A percentile compares a stretch with the other conserved stretches of the same genome.
These are phyloP conservation scores for Ilyonectria robusta DNA, from an alignment of 2,329 filamentous ascomycete genomes.

Conservation along the genomic window DNA sequence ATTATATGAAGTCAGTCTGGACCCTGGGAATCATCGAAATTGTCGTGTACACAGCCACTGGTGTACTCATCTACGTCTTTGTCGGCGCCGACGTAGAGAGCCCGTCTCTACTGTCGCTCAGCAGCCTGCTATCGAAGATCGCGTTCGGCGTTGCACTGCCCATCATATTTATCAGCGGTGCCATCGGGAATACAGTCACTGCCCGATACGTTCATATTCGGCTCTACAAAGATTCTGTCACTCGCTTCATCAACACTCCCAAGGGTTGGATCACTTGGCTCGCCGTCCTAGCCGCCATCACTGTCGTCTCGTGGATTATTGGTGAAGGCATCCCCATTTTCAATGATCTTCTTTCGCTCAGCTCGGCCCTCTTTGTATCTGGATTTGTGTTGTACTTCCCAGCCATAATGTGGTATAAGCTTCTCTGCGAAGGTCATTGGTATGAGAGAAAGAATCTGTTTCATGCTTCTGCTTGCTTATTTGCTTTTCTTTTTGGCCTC, in stretches of 20 bases:
- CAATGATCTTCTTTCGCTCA: conserved; percentile 71
- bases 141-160: conserved; percentile 76
- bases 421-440: conserved; percentile 41
- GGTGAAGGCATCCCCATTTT: conserved; percentile 81
- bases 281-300: conserved; percentile 67
- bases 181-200: conserved; percentile 65
- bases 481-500: conserved; percentile 6
- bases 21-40: conserved; percentile 70
- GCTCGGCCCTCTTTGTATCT: conserved; percentile 61
- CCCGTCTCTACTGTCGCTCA: conserved; percentile 74
- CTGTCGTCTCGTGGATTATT: conserved; percentile 57
- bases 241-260: conserved; percentile 24
- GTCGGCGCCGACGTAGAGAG: conserved; percentile 70
- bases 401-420: conserved; percentile 55
- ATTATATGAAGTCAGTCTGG: conserved; percentile 63
- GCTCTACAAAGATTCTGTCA: conserved; percentile 23
- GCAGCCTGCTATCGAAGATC: conserved; percentile 68
- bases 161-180: conserved; percentile 77
- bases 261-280: conserved; percentile 65
- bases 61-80: conserved; percentile 76
- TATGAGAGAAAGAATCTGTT: conserved; percentile 11
- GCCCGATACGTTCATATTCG: conserved; percentile 52
- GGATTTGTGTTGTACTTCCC: conserved; percentile 53
- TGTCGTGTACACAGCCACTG: conserved; percentile 72
- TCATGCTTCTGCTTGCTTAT: background rate